A percentile compares a stretch with the other conserved stretches of the same genome.
These are phyloP conservation scores for Arabis alpina DNA, from an alignment of 345 rosid species.

Conservation along the genomic window DNA sequence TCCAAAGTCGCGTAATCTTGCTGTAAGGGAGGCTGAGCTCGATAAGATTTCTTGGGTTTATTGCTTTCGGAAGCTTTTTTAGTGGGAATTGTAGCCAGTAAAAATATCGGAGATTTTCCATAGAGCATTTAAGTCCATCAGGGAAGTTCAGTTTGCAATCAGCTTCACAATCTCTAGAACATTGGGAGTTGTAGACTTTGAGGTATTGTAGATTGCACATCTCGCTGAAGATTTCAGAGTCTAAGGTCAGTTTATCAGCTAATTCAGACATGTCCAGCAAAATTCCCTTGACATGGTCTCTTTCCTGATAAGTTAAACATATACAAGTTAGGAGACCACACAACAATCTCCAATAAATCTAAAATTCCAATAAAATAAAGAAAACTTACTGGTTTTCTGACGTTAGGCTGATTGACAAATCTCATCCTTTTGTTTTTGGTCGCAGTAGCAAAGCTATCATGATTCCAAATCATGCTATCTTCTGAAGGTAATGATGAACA, in stretches of 20 bases:
- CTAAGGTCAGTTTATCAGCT: not conserved
- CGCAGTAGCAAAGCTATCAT: constrained; percentile 23
- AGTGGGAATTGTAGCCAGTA: constrained; percentile 31
- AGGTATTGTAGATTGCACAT: constrained; percentile 40
- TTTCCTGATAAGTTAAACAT: constrained; percentile 25
- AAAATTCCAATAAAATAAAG: not conserved
- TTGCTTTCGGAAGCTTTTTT: constrained; percentile 26
- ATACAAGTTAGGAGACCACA: not conserved
- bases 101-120: constrained; percentile 22
- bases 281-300: constrained; percentile 25
- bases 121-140: constrained; percentile 10
- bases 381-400: not conserved
- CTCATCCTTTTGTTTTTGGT: constrained; percentile 10
- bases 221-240: not conserved
- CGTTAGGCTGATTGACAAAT: not conserved
- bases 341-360: not conserved
- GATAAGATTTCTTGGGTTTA: constrained; percentile 18
- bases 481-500: not conserved
- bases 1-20: constrained; percentile 32
- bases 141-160: constrained; percentile 10
- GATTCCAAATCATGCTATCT: constrained; percentile 7
- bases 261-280: constrained; percentile 19
- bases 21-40: constrained; percentile 22
- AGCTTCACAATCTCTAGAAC: not conserved
- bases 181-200: constrained; percentile 8